These are phyloP conservation scores for Gastrolobium bilobum DNA, from an alignment of 306 rosid species.

Conservation along the genomic window DNA sequence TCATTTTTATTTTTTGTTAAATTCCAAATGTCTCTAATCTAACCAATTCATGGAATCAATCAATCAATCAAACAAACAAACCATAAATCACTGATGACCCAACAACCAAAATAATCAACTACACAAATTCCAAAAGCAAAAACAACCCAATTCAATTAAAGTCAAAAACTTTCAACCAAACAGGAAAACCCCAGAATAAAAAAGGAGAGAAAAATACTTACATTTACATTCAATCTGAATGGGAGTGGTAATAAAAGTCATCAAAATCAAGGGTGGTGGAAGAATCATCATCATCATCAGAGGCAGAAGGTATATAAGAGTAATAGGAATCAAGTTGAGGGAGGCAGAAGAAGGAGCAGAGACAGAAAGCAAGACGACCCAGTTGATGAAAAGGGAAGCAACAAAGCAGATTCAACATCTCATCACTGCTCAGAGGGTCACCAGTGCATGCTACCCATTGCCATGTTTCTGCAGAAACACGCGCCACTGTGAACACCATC, in stretches of 20 bases:
- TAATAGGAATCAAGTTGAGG: slow-evolving; percentile 63
- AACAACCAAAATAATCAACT: background rate
- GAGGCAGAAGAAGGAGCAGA: slow-evolving; percentile 78
- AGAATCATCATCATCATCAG: slow-evolving; percentile 42
- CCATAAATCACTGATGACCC: background rate
- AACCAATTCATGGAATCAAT: background rate
- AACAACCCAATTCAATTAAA: slow-evolving; percentile 26
- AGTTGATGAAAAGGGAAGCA: slow-evolving; percentile 79
- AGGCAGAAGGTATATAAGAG: slow-evolving; percentile 52
- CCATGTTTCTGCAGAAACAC: slow-evolving; percentile 74
- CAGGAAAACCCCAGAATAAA: slow-evolving; percentile 1
- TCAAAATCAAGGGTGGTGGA: slow-evolving; percentile 57
- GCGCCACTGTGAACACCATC: slow-evolving; percentile 71
- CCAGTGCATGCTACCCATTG: slow-evolving; percentile 66
- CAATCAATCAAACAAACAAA: slow-evolving; percentile 13
- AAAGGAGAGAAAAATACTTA: background rate
- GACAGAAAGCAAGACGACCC: slow-evolving; percentile 73
- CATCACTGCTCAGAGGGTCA: slow-evolving; percentile 64
- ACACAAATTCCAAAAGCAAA: background rate
- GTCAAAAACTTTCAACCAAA: background rate
- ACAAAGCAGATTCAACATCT: slow-evolving; percentile 70
- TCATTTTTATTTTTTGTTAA: too few relatives aligned
- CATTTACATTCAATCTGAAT: slow-evolving; percentile 62
- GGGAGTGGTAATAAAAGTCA: slow-evolving; percentile 61
- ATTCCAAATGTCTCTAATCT: background rate